Conservation (phyloP, 345 rosid species). For the Triadica sebifera region DNA sequence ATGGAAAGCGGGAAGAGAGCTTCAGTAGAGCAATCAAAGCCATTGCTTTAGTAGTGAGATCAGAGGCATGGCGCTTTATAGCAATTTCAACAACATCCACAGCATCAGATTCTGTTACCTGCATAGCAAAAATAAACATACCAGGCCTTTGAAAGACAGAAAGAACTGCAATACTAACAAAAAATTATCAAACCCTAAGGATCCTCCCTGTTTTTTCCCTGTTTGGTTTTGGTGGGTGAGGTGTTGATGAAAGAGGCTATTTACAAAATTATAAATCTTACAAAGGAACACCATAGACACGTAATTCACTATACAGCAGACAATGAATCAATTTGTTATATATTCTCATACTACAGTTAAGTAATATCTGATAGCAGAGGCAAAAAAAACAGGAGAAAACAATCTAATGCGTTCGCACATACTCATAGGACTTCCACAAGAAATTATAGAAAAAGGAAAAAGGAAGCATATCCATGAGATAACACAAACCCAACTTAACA, state of each 20-base stretch:
- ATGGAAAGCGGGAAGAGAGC: conserved; percentile 95
- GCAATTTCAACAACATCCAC: conserved; percentile 79
- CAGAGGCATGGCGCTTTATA: conserved; percentile 60
- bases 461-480: neutral
- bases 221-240: neutral
- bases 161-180: neutral
- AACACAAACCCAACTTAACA: neutral
- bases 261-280: neutral
- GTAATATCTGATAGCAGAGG: neutral
- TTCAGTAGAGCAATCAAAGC: conserved; percentile 84
- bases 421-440: neutral
- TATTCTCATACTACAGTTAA: neutral
- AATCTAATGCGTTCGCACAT: neutral
- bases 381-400: neutral
- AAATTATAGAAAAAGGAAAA: neutral
- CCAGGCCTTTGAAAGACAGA: neutral
- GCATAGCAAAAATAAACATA: conserved; percentile 32
- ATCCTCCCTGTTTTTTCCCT: neutral
- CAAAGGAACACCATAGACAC: neutral
- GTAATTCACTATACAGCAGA: neutral
- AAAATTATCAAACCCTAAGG: neutral
- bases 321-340: neutral
- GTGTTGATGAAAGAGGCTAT: neutral
- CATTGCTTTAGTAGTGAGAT: conserved; percentile 87
- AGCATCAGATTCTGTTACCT: conserved; percentile 92